Percentiles rank a stretch among this genome's conserved stretches.
phyloP scores from a whole-genome alignment of 495 filamentous ascomycete genomes.

The Aspergillus funiculosus region DNA sequence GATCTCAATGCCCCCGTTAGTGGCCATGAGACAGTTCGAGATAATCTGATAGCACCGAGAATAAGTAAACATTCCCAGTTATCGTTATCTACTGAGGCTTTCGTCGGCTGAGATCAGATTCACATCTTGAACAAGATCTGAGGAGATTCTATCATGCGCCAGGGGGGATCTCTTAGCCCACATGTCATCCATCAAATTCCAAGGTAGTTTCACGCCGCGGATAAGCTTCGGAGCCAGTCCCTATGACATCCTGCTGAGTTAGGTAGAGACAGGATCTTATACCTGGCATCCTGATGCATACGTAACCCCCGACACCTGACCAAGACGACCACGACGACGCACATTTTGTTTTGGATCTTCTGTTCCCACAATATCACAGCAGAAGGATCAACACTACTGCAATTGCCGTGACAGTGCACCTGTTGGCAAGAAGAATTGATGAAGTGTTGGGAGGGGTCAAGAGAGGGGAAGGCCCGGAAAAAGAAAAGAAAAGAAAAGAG shows the following conservation, averaged over 20 bases:
- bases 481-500: slow-evolving; percentile 2
- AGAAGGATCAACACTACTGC: slow-evolving; percentile 8
- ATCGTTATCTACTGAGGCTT: neutral
- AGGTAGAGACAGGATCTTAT: neutral
- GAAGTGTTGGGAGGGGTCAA: neutral
- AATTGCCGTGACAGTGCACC: slow-evolving; percentile 7
- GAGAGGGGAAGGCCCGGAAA: neutral
- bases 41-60: slow-evolving; percentile 13
- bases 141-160: slow-evolving; percentile 4
- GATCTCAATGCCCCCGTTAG: slow-evolving; percentile 11
- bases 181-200: neutral
- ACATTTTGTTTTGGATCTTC: no score
- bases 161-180: neutral
- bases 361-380: neutral
- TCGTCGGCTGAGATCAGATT: neutral
- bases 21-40: neutral
- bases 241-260: neutral
- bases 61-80: slow-evolving; percentile 10
- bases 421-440: neutral
- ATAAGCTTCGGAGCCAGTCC: neutral
- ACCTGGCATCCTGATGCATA: neutral
- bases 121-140: slow-evolving; percentile 6
- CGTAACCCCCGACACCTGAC: no score
- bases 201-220: neutral
- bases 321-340: no score